A percentile compares a stretch with the other conserved stretches of the same genome.
phyloP scores from a whole-genome alignment of 768 basidiomycete species.

The Russula vinacea region DNA sequence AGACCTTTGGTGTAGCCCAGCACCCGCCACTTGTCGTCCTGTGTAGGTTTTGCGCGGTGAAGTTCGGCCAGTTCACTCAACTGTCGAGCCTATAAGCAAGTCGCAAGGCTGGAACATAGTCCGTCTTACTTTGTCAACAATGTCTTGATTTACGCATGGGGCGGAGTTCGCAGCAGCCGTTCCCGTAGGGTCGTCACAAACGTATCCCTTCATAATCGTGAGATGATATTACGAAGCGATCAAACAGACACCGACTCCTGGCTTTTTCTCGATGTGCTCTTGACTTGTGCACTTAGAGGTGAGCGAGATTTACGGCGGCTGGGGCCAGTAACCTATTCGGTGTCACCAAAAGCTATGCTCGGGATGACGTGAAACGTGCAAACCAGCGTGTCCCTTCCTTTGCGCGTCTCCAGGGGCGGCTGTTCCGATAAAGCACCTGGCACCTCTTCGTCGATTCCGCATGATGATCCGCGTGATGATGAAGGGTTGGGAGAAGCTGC shows the following conservation, averaged over 20 bases:
- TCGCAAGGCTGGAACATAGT: neutral
- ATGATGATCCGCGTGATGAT: slow-evolving; percentile 15
- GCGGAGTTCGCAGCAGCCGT: slow-evolving; percentile 29
- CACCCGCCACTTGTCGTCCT: slow-evolving; percentile 67
- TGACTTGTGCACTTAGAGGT: neutral
- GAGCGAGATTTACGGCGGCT: slow-evolving; percentile 2
- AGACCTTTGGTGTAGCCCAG: slow-evolving; percentile 64
- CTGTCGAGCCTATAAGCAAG: slow-evolving; percentile 38
- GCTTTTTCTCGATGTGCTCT: slow-evolving; percentile 6
- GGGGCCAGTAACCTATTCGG: slow-evolving; percentile 1
- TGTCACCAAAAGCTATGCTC: neutral
- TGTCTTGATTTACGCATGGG: slow-evolving; percentile 61
- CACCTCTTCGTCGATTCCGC: slow-evolving; percentile 4
- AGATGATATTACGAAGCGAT: neutral
- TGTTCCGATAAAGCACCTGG: neutral
- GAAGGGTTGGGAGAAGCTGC: neutral
- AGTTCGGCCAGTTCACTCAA: slow-evolving; percentile 62
- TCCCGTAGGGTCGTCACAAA: slow-evolving; percentile 53
- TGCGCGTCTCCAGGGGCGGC: neutral
- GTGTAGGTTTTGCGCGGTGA: slow-evolving; percentile 56
- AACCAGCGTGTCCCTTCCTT: neutral
- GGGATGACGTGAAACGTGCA: neutral
- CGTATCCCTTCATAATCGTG: slow-evolving; percentile 50
- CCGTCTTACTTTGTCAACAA: slow-evolving; percentile 74
- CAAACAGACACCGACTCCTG: slow-evolving; percentile 4